Evolutionary conservation across 441 rosid genomes (phyloP).

Genomic region (Euphorbia corollata): DNA sequence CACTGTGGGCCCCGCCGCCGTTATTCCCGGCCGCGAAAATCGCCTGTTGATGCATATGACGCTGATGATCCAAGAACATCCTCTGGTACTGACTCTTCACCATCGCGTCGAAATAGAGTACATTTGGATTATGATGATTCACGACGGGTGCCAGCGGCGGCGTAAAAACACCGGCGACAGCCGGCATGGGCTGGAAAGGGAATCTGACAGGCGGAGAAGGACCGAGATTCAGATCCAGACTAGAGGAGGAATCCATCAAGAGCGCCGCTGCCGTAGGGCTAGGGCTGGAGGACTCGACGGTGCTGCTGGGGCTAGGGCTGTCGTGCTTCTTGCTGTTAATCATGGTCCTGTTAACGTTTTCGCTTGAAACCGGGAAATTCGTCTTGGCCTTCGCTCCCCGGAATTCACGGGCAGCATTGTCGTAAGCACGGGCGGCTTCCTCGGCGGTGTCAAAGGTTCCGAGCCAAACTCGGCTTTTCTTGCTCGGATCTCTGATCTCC

Average conservation of each 20-base stretch:
- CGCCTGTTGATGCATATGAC: conserved; percentile 10
- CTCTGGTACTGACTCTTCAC: conserved; percentile 29
- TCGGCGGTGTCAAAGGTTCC: conserved; percentile 76
- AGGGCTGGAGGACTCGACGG: conserved; percentile 45
- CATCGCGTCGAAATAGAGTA: conserved; percentile 28
- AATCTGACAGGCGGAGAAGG: conserved; percentile 9
- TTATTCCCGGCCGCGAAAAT: conserved; percentile 6
- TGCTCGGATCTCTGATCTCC: conserved; percentile 77
- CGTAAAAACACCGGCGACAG: conserved; percentile 16
- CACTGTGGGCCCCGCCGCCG: conserved; percentile 30
- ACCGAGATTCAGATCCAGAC: conserved; percentile 33
- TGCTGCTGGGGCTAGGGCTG: conserved; percentile 54
- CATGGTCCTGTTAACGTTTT: conserved; percentile 14
- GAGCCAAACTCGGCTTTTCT: conserved; percentile 70
- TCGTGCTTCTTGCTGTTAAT: conserved; percentile 10
- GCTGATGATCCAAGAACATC: conserved; percentile 24
- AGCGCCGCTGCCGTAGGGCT: conserved; percentile 26
- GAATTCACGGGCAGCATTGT: conserved; percentile 47
- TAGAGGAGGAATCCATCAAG: conserved; percentile 28
- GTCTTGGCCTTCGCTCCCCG: conserved; percentile 78
- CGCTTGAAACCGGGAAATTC: conserved; percentile 34
- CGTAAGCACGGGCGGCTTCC: conserved; percentile 75
- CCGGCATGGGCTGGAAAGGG: conserved; percentile 16
- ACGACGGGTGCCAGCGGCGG: conserved; percentile 12
- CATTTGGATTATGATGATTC: conserved; percentile 12